These are phyloP conservation scores for Clarireedia homoeocarpa DNA, from an alignment of 2,329 filamentous ascomycete genomes.

Conservation along the genomic window DNA sequence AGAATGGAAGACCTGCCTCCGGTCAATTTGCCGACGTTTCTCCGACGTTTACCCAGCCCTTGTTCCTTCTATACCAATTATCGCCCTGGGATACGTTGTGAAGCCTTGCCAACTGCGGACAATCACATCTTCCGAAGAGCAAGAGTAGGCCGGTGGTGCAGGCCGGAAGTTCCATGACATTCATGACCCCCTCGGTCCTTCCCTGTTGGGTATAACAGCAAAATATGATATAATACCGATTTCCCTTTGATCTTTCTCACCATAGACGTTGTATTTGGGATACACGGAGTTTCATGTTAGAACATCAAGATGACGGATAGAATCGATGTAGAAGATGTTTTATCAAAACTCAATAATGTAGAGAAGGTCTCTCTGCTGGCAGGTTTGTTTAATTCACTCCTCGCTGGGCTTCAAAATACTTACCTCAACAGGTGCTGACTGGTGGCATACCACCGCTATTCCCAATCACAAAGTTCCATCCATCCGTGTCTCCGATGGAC, in stretches of 20 bases:
- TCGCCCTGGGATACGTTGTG: neutral
- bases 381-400: conserved; percentile 28
- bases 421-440: conserved; percentile 23
- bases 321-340: conserved; percentile 44
- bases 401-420: conserved; percentile 1
- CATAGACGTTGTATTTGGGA: too few relatives aligned
- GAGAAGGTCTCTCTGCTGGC: conserved; percentile 48
- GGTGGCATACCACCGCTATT: conserved; percentile 29
- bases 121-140: neutral
- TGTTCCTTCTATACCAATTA: neutral
- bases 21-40: neutral
- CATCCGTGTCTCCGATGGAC: conserved; percentile 30
- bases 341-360: conserved; percentile 44
- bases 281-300: neutral
- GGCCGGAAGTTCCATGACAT: neutral
- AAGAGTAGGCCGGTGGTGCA: neutral
- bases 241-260: too few relatives aligned
- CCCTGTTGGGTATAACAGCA: neutral
- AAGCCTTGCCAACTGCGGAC: neutral
- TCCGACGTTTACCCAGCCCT: neutral
- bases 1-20: neutral
- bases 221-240: too few relatives aligned
- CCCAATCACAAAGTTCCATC: conserved; percentile 27
- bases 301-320: conserved; percentile 14
- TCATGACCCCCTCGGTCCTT: neutral